Evolutionary conservation across 441 rosid genomes (phyloP), one percentile per base, ranked within the genome.

Genomic region (Theobroma grandiflorum): DNA sequence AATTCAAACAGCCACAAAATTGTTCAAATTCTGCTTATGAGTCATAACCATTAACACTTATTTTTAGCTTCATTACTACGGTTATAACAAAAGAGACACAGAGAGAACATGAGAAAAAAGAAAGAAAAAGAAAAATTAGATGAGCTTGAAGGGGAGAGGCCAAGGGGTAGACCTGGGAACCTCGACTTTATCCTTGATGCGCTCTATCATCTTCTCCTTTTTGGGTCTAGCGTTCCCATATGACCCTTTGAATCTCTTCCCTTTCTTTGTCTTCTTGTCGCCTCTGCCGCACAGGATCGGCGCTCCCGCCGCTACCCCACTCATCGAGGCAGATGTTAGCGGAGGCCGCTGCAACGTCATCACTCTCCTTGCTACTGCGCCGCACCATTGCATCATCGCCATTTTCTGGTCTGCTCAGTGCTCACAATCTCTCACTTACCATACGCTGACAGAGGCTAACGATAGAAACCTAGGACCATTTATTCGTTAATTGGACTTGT

Each of bases 131-230:
- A 26, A 33, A 43, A 9, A 58, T 90, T 84, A 97, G 77, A 95
- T 92, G 88, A 97, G 95, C 91, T 94, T 97, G 91, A 97, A 97
- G 81, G 98, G 98, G 37, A 95, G 98, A 84, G 99, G 99, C 98
- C 99, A 97, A 63, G 99, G 98, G 74, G 98, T 97, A 55, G 99
- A 95, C 90, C 97, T 93, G 84, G 98, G 98, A 35, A 95, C 90
- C 85, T 97, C 99, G 38, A 91, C 87, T 88, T 83, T 97, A 70
- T 95, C 99, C 80, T 97, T 94, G 85, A 94, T 87, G 2, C 99
- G 87, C 80, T 95, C 94, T 1, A 93, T 91, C 97, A 66, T 94
- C 93, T 97, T 94, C 80, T 97, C 96, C 85, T 92, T 97, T 90
- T 91, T 95, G 63, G 97, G 97, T 86, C 98, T 88, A 77, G 96